These are phyloP conservation scores for Inga oerstediana DNA, from an alignment of 306 rosid species.

Conservation along the genomic window DNA sequence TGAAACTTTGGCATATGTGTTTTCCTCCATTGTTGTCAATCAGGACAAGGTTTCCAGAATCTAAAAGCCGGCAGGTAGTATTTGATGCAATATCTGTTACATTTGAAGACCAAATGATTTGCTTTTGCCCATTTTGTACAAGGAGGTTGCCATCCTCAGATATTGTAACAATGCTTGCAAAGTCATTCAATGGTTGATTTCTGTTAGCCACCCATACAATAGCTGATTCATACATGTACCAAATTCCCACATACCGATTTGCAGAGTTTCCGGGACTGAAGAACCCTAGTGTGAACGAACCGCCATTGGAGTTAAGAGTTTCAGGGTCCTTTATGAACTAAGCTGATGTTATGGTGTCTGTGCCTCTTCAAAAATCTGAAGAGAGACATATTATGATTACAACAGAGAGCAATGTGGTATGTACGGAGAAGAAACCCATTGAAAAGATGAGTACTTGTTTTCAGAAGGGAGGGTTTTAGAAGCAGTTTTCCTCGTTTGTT, in stretches of 20 bases:
- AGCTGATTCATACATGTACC: neutral
- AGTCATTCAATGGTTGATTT: neutral
- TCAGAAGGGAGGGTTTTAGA: too few relatives aligned
- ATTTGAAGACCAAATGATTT: neutral
- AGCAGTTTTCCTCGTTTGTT: too few relatives aligned
- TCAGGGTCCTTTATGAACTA: neutral
- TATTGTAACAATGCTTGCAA: neutral
- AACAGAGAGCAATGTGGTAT: neutral
- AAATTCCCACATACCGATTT: neutral
- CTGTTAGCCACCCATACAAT: neutral
- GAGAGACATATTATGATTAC: neutral
- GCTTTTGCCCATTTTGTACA: neutral
- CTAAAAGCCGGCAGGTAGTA: constrained; percentile 26
- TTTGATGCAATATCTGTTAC: neutral
- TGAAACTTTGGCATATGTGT: constrained; percentile 8
- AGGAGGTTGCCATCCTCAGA: neutral
- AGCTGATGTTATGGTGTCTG: neutral
- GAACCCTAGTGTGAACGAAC: neutral
- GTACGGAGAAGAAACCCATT: neutral
- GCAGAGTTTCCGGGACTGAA: neutral
- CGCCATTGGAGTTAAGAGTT: neutral
- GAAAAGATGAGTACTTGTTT: neutral
- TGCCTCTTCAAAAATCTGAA: neutral
- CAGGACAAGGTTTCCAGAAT: constrained; percentile 31
- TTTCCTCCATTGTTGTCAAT: neutral